Evolutionary conservation across 129 eudicot genomes (phyloP).

Genomic region (Dittrichia graveolens): DNA sequence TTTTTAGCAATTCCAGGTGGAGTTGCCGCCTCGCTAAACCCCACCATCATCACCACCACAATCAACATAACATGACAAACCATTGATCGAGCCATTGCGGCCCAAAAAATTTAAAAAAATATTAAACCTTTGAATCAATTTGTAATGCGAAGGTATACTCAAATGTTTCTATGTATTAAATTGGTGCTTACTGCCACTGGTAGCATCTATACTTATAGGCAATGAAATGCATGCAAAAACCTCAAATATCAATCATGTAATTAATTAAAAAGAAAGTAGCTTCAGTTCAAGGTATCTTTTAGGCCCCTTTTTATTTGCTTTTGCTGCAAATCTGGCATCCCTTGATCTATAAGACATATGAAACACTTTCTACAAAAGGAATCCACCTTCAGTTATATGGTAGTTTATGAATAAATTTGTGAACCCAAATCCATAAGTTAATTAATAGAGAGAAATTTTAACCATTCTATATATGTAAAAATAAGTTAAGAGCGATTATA

Average conservation of each 20-base stretch:
- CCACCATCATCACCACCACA: slow-evolving; percentile 23
- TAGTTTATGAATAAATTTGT: neutral
- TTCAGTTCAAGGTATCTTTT: slow-evolving; percentile 20
- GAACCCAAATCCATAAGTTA: neutral
- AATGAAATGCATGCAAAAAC: slow-evolving; percentile 12
- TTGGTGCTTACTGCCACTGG: slow-evolving; percentile 22
- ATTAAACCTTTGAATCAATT: neutral
- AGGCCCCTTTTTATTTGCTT: slow-evolving; percentile 26
- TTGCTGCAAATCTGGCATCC: slow-evolving; percentile 20
- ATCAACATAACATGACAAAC: slow-evolving; percentile 36
- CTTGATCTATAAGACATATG: slow-evolving; percentile 7
- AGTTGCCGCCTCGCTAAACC: slow-evolving; percentile 31
- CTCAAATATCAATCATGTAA: neutral
- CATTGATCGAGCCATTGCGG: slow-evolving; percentile 44
- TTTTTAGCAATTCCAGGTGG: slow-evolving; percentile 69
- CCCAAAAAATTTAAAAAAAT: neutral
- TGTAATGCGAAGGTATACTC: neutral
- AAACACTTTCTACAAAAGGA: slow-evolving; percentile 12
- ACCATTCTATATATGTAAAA: too few species aligned
- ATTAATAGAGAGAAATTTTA: too few species aligned
- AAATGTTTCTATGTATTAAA: slow-evolving; percentile 18
- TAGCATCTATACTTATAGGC: slow-evolving; percentile 23
- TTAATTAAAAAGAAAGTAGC: slow-evolving; percentile 17
- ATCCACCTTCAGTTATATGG: slow-evolving; percentile 4
- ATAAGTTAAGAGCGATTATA: too few species aligned